Percentiles rank a stretch among this genome's conserved stretches.
Conservation (phyloP, 805 yeast genomes). For the Cyberlindnera mrakii region DNA sequence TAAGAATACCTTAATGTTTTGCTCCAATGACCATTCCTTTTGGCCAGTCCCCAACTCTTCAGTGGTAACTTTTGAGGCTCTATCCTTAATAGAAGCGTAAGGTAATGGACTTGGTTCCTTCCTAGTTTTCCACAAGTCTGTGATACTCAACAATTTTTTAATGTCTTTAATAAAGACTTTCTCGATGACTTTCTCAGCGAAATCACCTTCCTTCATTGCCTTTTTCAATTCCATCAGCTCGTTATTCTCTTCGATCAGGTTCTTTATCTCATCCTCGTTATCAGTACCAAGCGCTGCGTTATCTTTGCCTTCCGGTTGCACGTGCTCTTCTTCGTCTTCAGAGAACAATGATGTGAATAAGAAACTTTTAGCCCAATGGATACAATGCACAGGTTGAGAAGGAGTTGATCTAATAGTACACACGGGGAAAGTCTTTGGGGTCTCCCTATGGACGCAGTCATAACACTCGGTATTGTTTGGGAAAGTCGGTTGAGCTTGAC, state of each 20-base stretch:
- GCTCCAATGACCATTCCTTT: slow-evolving; percentile 52
- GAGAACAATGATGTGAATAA: slow-evolving; percentile 76
- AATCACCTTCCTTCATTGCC: slow-evolving; percentile 28
- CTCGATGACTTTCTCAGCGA: slow-evolving; percentile 39
- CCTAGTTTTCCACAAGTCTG: slow-evolving; percentile 73
- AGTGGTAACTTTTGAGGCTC: slow-evolving; percentile 10
- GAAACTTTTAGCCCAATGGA: slow-evolving; percentile 96
- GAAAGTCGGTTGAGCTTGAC: slow-evolving; percentile 88
- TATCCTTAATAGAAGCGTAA: slow-evolving; percentile 19
- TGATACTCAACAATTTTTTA: slow-evolving; percentile 61
- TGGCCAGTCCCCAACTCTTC: slow-evolving; percentile 27
- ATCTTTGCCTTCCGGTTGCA: slow-evolving; percentile 27
- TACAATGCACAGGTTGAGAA: slow-evolving; percentile 90
- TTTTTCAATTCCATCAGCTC: slow-evolving; percentile 49
- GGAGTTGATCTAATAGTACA: slow-evolving; percentile 98
- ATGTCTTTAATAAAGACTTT: slow-evolving; percentile 74
- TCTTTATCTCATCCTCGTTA: slow-evolving; percentile 57
- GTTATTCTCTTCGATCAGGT: slow-evolving; percentile 59
- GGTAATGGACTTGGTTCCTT: slow-evolving; percentile 60
- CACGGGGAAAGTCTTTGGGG: slow-evolving; percentile 89
- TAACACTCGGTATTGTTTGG: slow-evolving; percentile 86
- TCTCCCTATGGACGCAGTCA: slow-evolving; percentile 81
- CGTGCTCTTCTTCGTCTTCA: slow-evolving; percentile 33
- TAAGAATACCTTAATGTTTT: slow-evolving; percentile 56
- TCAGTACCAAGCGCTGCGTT: slow-evolving; percentile 50